phyloP scores from a whole-genome alignment of 768 basidiomycete genomes.

The Rhodotorula kratochvilovae region DNA sequence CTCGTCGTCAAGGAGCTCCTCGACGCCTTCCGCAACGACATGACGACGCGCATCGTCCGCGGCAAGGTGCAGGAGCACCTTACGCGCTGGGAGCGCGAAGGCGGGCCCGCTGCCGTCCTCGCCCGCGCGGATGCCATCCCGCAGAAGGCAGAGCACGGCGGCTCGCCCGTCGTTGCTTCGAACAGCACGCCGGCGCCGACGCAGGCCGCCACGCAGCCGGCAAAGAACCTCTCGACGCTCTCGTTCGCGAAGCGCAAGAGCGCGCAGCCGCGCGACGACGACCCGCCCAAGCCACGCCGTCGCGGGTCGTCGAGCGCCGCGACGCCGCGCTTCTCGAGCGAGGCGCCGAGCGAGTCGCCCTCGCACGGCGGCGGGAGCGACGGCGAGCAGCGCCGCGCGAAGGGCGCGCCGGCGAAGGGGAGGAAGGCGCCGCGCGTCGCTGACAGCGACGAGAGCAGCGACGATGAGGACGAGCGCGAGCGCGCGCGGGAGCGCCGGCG shows the following conservation, averaged over 20 bases:
- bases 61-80: constrained; percentile 36
- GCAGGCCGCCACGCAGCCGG: too few relatives aligned
- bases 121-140: constrained; percentile 10
- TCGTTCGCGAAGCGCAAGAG: constrained; percentile 24
- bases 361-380: constrained; percentile 1
- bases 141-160: neutral
- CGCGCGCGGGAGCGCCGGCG: constrained; percentile 7
- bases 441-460: constrained; percentile 14
- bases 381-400: neutral
- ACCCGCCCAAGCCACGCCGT: neutral
- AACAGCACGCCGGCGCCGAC: constrained; percentile 13
- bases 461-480: neutral
- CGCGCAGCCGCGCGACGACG: neutral
- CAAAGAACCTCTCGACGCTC: constrained; percentile 7
- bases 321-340: constrained; percentile 21
- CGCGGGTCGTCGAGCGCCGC: neutral
- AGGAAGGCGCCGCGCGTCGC: neutral
- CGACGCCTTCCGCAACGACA: constrained; percentile 34
- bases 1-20: constrained; percentile 36
- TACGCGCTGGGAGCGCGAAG: constrained; percentile 20
- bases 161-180: neutral
- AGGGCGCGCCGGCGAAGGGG: neutral
- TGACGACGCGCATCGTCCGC: constrained; percentile 29
- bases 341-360: constrained; percentile 30
- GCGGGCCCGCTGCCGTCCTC: neutral